A percentile compares a stretch with the other conserved stretches of the same genome.
Conservation (phyloP, 2,329 filamentous ascomycete genomes). For the Aulographum hederae region DNA sequence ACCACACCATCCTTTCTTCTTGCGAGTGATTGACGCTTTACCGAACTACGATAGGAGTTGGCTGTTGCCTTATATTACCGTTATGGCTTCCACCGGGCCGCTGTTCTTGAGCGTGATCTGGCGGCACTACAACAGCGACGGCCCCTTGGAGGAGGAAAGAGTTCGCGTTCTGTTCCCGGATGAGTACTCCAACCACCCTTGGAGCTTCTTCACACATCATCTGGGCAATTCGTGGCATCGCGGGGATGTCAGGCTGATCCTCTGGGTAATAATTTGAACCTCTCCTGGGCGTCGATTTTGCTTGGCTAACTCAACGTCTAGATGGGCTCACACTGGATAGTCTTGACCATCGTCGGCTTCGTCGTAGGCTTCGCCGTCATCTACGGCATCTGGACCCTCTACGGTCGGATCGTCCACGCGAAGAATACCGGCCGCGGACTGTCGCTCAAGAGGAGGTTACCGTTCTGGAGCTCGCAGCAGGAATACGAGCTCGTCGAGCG, state of each 20-base stretch:
- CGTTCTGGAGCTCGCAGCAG: background rate
- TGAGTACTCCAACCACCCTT: constrained; percentile 48
- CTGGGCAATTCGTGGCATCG: constrained; percentile 48
- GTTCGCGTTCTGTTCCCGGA: constrained; percentile 51
- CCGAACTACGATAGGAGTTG: constrained; percentile 50
- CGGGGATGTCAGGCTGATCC: constrained; percentile 43
- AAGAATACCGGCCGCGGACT: constrained; percentile 1
- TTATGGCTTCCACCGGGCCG: constrained; percentile 64
- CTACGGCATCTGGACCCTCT: constrained; percentile 32
- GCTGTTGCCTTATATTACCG: constrained; percentile 54
- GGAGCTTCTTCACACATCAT: constrained; percentile 56
- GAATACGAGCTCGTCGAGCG: constrained; percentile 1
- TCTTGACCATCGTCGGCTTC: constrained; percentile 37
- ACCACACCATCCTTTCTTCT: constrained; percentile 57
- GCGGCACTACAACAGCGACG: constrained; percentile 49
- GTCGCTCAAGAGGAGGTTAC: background rate
- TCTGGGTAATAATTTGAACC: constrained; percentile 31
- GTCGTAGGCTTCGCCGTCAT: constrained; percentile 31
- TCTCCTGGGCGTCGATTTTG: background rate
- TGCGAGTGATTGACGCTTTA: constrained; percentile 48
- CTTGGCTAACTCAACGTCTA: constrained; percentile 6
- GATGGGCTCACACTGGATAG: constrained; percentile 36
- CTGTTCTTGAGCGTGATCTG: constrained; percentile 59
- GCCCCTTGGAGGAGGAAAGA: constrained; percentile 29
- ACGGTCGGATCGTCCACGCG: constrained; percentile 17